These are phyloP conservation scores for Poa pratensis DNA, from an alignment of 176 grass and related monocot genomes.

Conservation along the genomic window DNA sequence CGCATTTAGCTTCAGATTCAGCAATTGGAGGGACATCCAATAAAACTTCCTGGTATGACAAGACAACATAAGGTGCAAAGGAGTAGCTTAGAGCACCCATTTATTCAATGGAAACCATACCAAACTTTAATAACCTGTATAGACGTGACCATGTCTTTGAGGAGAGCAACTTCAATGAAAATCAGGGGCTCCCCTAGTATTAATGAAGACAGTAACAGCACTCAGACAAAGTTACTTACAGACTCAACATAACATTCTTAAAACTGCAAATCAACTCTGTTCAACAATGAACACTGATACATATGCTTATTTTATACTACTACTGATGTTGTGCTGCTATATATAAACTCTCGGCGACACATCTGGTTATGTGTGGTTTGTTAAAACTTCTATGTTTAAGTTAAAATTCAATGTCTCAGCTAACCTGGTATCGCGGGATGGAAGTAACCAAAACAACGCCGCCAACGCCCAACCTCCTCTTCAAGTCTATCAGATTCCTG, in stretches of 20 bases:
- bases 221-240: conserved; percentile 12
- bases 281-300: neutral
- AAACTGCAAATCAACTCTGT: neutral
- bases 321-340: neutral
- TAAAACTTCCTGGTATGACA: conserved; percentile 73
- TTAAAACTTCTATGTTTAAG: neutral
- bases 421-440: conserved; percentile 96
- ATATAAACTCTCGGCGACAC: neutral
- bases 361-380: neutral
- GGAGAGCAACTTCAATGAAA: conserved; percentile 95
- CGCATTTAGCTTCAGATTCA: conserved; percentile 87
- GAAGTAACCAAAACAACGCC: conserved; percentile 95
- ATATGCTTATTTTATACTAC: neutral
- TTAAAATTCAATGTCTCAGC: neutral
- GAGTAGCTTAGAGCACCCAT: conserved; percentile 21
- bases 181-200: conserved; percentile 86
- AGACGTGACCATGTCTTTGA: conserved; percentile 82
- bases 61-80: conserved; percentile 28
- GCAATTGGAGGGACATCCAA: conserved; percentile 87
- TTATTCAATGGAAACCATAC: conserved; percentile 27
- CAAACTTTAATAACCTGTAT: conserved; percentile 68
- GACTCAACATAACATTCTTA: neutral
- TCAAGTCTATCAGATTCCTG: conserved; percentile 94
- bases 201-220: conserved; percentile 28
- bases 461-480: conserved; percentile 83